Percentiles rank a stretch among this genome's conserved stretches.
These are phyloP conservation scores for Typha latifolia DNA, from an alignment of 176 grass and related monocot genomes.

Conservation along the genomic window DNA sequence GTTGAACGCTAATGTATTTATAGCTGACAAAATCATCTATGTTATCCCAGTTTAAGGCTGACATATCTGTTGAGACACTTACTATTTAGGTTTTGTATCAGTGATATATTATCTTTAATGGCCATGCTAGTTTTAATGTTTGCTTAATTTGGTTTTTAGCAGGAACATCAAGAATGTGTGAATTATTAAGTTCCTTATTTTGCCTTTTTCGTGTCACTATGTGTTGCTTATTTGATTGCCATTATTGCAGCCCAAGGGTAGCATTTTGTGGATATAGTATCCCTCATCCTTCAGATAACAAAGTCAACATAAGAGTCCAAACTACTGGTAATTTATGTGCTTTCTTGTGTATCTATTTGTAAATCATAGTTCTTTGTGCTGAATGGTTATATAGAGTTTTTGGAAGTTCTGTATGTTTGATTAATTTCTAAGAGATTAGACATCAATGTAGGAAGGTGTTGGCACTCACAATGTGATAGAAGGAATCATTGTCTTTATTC, in stretches of 20 bases:
- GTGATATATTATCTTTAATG: neutral
- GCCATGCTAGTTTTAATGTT: neutral
- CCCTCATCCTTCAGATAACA: constrained; percentile 80
- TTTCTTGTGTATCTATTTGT: neutral
- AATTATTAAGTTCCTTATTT: neutral
- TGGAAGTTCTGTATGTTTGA: neutral
- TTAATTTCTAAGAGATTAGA: too few relatives aligned
- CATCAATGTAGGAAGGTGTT: too few relatives aligned
- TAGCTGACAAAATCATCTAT: neutral
- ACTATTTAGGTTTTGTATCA: neutral
- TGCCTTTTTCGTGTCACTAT: neutral
- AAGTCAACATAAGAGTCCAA: constrained; percentile 77
- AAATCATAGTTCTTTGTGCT: neutral
- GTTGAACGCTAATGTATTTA: too few relatives aligned
- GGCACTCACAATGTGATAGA: too few relatives aligned
- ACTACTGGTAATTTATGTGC: constrained; percentile 42
- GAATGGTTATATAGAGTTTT: neutral
- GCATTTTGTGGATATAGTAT: constrained; percentile 82
- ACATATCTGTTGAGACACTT: neutral
- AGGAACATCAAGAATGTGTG: neutral
- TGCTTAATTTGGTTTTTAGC: neutral
- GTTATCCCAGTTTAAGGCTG: neutral
- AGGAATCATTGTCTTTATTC: too few relatives aligned
- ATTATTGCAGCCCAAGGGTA: constrained; percentile 63
- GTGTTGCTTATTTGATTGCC: constrained; percentile 7